Percentiles rank a stretch among this genome's conserved stretches.
Conservation (phyloP, 352 stramenopile species). For the Pythium dissimile region DNA sequence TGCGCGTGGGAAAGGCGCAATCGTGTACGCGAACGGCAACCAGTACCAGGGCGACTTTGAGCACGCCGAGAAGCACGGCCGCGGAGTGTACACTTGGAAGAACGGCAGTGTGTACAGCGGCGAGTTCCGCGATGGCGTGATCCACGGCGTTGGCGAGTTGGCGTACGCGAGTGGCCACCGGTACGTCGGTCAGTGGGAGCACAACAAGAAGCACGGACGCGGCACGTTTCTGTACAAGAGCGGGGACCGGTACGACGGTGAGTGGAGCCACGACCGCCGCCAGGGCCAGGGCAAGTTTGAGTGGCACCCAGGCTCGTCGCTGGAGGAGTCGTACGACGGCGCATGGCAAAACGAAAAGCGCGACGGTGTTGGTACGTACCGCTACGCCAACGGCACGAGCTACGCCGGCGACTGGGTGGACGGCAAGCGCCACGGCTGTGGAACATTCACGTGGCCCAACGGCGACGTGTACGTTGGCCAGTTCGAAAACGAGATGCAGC, state of each 20-base stretch:
- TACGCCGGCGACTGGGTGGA: constrained; percentile 69
- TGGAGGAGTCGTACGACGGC: constrained; percentile 82
- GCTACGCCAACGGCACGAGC: constrained; percentile 50
- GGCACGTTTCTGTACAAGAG: constrained; percentile 81
- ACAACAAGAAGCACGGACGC: constrained; percentile 75
- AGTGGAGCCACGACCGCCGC: constrained; percentile 57
- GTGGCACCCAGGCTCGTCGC: constrained; percentile 43
- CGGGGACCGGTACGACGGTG: constrained; percentile 77
- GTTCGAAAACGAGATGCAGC: constrained; percentile 78
- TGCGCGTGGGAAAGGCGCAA: constrained; percentile 69
- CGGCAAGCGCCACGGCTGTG: constrained; percentile 69
- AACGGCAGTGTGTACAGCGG: constrained; percentile 82
- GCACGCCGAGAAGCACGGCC: constrained; percentile 63
- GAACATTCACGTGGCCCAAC: constrained; percentile 81
- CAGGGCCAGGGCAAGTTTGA: constrained; percentile 58
- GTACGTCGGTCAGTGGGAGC: constrained; percentile 60
- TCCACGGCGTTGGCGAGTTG: constrained; percentile 56
- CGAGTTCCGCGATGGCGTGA: constrained; percentile 60
- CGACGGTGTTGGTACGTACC: constrained; percentile 59
- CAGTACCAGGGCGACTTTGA: constrained; percentile 65
- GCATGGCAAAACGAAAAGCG: constrained; percentile 56
- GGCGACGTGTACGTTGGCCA: constrained; percentile 81
- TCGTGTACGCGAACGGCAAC: constrained; percentile 86
- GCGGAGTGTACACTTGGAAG: constrained; percentile 55
- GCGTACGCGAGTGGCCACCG: constrained; percentile 57